These are phyloP conservation scores for Chaetomium fimeti DNA, from an alignment of 495 filamentous ascomycete species.

Conservation along the genomic window DNA sequence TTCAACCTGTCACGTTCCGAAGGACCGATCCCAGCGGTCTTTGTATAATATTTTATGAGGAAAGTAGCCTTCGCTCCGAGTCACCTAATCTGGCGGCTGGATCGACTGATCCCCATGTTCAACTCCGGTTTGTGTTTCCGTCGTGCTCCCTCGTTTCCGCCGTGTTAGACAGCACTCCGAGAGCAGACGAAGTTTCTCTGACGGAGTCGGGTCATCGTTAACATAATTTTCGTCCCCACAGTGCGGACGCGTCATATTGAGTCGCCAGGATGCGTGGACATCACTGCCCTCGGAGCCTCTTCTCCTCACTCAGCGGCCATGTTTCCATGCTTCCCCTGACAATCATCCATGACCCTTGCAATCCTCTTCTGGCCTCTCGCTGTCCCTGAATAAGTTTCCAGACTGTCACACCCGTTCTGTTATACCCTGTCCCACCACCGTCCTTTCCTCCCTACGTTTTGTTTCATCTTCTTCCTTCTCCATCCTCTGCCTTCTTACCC, in stretches of 20 bases:
- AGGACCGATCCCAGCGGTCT: neutral
- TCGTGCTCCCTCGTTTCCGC: neutral
- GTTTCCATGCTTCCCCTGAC: neutral
- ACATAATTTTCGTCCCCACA: neutral
- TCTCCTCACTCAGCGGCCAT: neutral
- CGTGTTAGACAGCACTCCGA: neutral
- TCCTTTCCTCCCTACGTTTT: constrained; percentile 9
- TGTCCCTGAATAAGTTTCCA: constrained; percentile 1
- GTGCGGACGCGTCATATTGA: constrained; percentile 3
- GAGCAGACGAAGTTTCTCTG: neutral
- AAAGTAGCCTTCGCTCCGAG: neutral
- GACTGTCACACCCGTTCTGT: constrained; percentile 5
- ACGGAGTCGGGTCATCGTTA: neutral
- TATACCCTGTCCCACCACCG: constrained; percentile 1
- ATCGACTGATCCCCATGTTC: neutral
- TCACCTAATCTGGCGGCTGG: neutral
- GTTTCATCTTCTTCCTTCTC: constrained; percentile 10
- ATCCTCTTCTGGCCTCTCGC: neutral
- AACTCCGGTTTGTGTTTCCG: neutral
- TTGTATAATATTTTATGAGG: neutral
- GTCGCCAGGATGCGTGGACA: neutral
- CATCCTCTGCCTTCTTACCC: neutral
- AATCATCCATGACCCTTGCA: neutral
- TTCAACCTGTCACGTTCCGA: neutral
- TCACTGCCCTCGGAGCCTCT: neutral